A percentile compares a stretch with the other conserved stretches of the same genome.
These are phyloP conservation scores for Curvularia verruculosa DNA, from an alignment of 2,329 filamentous ascomycete species.

Conservation along the genomic window DNA sequence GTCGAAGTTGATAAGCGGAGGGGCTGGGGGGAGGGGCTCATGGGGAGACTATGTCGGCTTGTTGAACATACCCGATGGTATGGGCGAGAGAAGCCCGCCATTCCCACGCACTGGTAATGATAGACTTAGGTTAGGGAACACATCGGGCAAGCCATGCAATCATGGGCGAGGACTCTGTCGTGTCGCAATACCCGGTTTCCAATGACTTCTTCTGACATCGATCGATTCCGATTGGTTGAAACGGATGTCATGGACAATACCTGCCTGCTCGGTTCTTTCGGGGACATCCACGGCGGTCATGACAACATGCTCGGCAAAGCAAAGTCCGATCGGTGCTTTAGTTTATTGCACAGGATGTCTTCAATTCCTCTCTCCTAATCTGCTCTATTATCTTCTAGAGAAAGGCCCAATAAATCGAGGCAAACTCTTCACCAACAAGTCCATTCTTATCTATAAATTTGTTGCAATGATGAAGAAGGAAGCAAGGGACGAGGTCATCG, in stretches of 20 bases:
- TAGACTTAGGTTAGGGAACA: background rate
- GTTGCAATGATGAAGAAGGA: constrained; percentile 2
- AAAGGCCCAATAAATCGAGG: background rate
- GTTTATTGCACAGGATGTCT: background rate
- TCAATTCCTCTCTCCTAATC: background rate
- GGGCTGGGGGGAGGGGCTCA: too few species aligned
- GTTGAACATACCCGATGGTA: background rate
- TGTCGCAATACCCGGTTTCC: background rate
- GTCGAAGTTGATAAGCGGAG: background rate
- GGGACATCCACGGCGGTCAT: constrained; percentile 1
- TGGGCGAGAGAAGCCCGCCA: background rate
- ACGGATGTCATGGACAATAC: background rate
- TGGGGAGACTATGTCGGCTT: background rate
- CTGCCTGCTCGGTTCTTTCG: background rate
- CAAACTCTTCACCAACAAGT: background rate
- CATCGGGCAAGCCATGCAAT: background rate
- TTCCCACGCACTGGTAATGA: background rate
- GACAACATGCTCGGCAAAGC: background rate
- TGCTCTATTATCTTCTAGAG: background rate
- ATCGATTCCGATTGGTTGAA: background rate
- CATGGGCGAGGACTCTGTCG: background rate
- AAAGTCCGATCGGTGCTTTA: background rate
- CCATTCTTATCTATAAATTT: background rate
- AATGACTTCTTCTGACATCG: background rate
- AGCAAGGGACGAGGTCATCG: constrained; percentile 2